Evolutionary conservation across 306 rosid species (phyloP).

Genomic region (Sphenostylis stenocarpa): DNA sequence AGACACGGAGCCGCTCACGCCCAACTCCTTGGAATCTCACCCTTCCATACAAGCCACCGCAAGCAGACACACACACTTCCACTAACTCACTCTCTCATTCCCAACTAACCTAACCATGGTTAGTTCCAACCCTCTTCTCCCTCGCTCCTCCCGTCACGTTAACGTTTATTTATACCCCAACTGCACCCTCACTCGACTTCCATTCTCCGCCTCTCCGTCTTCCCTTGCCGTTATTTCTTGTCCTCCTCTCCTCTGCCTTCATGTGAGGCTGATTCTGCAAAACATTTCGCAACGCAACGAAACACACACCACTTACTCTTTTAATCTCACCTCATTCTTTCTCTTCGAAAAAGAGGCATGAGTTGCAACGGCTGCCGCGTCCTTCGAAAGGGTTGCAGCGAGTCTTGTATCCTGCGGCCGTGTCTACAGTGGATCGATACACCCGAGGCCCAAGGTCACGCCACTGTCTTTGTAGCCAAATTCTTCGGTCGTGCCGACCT

Average conservation of each 20-base stretch:
- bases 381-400: slow-evolving; percentile 98
- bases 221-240: background rate
- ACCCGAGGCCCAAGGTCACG: slow-evolving; percentile 93
- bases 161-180: slow-evolving; percentile 46
- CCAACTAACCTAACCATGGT: slow-evolving; percentile 48
- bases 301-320: background rate
- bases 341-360: slow-evolving; percentile 36
- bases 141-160: background rate
- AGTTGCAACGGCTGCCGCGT: slow-evolving; percentile 99
- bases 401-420: slow-evolving; percentile 82
- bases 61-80: slow-evolving; percentile 3
- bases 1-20: slow-evolving; percentile 99
- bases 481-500: slow-evolving; percentile 99
- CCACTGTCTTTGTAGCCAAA: slow-evolving; percentile 95
- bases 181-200: slow-evolving; percentile 1
- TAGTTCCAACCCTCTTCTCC: slow-evolving; percentile 28
- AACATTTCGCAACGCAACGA: background rate
- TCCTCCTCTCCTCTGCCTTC: background rate
- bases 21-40: slow-evolving; percentile 85
- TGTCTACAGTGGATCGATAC: slow-evolving; percentile 90
- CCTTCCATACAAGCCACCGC: slow-evolving; percentile 34
- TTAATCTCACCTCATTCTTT: background rate
- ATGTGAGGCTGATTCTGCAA: slow-evolving; percentile 26
- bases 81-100: background rate
- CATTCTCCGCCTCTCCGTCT: slow-evolving; percentile 27